A percentile compares a stretch with the other conserved stretches of the same genome.
Evolutionary conservation across 805 yeast genomes (phyloP).

Genomic region (Cephaloascus albidus): DNA sequence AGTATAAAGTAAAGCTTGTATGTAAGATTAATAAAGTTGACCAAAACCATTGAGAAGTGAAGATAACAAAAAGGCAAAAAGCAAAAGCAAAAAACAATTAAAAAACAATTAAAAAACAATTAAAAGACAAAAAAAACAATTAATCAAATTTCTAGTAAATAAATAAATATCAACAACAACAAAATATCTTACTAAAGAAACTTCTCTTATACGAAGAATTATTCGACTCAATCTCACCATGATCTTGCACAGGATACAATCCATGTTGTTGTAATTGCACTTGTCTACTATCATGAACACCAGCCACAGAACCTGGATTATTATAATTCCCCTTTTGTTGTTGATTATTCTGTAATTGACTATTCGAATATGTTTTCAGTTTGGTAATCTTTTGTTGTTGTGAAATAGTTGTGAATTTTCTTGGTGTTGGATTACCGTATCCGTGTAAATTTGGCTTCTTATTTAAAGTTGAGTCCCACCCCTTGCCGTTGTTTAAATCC

Average conservation of each 20-base stretch:
- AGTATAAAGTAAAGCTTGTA: too few species aligned
- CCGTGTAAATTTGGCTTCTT: slow-evolving; percentile 78
- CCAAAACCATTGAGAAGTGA: too few species aligned
- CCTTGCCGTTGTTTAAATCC: slow-evolving; percentile 69
- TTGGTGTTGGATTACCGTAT: slow-evolving; percentile 66
- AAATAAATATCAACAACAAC: not conserved
- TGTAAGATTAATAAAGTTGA: too few species aligned
- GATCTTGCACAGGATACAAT: slow-evolving; percentile 5
- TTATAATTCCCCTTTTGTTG: too few species aligned
- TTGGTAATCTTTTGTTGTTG: too few species aligned
- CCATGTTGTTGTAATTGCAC: slow-evolving; percentile 6
- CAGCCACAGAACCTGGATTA: too few species aligned
- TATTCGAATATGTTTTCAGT: too few species aligned
- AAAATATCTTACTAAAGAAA: not conserved
- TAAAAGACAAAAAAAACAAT: too few species aligned
- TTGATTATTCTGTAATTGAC: too few species aligned
- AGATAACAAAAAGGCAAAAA: not conserved
- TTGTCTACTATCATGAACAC: too few species aligned
- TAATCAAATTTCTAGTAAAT: not conserved
- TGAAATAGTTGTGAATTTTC: too few species aligned
- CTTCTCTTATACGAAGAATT: not conserved
- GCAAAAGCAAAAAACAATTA: not conserved
- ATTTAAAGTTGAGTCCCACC: slow-evolving; percentile 72
- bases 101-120: too few species aligned
- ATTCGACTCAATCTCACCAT: slow-evolving; percentile 4